Evolutionary conservation across 2,329 filamentous ascomycete species (phyloP).

Genomic region (Colletotrichum orbiculare): DNA sequence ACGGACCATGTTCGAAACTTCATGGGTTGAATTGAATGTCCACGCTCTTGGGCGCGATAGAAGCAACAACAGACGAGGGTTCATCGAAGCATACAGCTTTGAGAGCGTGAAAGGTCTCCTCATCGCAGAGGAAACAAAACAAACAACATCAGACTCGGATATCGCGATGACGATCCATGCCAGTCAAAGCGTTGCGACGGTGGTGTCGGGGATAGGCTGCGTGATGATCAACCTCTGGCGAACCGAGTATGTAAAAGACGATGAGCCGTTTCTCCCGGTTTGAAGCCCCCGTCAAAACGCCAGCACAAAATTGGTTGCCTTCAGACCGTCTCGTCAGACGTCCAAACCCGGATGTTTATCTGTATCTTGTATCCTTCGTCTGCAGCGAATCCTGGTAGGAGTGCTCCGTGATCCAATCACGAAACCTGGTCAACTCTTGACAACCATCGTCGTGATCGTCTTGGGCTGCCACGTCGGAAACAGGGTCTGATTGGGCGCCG

Average conservation of each 20-base stretch:
- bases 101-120: constrained; percentile 1
- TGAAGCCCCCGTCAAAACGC: constrained; percentile 27
- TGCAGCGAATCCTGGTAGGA: no score
- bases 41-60: constrained; percentile 10
- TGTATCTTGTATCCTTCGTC: no score
- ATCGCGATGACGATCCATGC: constrained; percentile 1
- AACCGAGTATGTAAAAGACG: constrained; percentile 1
- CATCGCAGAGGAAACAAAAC: constrained; percentile 15
- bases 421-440: constrained; percentile 9
- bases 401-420: background rate
- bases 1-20: constrained; percentile 18
- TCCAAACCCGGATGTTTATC: background rate
- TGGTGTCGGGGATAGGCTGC: background rate
- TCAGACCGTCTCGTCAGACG: constrained; percentile 6
- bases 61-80: no score
- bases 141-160: constrained; percentile 8
- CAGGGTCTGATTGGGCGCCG: constrained; percentile 27
- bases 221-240: background rate
- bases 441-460: constrained; percentile 27
- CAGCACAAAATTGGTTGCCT: background rate
- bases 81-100: background rate
- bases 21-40: constrained; percentile 5
- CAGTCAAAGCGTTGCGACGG: constrained; percentile 6
- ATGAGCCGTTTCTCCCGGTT: constrained; percentile 12
- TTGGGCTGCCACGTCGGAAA: constrained; percentile 31